Conservation (phyloP, 2,329 filamentous ascomycete species). For the Cryphonectria carpinicola region DNA sequence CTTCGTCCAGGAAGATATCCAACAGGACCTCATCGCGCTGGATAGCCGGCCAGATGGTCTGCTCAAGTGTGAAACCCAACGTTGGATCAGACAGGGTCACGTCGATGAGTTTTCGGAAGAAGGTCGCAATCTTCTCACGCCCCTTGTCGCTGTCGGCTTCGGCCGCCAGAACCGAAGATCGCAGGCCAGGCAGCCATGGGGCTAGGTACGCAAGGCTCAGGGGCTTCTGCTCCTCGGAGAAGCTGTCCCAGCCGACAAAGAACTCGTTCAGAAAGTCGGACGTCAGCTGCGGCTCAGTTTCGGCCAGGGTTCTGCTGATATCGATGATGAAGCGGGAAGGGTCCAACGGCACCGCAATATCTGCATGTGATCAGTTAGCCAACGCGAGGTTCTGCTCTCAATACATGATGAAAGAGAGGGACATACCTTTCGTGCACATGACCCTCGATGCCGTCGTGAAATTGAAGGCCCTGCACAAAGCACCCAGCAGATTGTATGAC, state of each 20-base stretch:
- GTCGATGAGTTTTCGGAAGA: slow-evolving; percentile 70
- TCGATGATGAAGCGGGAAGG: slow-evolving; percentile 67
- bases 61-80: slow-evolving; percentile 64
- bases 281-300: slow-evolving; percentile 68
- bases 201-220: slow-evolving; percentile 71
- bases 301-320: slow-evolving; percentile 66
- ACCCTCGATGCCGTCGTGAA: slow-evolving; percentile 65
- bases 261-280: slow-evolving; percentile 74
- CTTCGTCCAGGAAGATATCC: slow-evolving; percentile 69
- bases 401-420: not conserved
- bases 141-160: slow-evolving; percentile 69
- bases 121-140: slow-evolving; percentile 64
- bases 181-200: slow-evolving; percentile 67
- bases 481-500: slow-evolving; percentile 70
- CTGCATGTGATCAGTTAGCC: slow-evolving; percentile 40
- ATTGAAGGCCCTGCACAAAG: slow-evolving; percentile 69
- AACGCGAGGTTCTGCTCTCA: not conserved
- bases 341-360: slow-evolving; percentile 66
- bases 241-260: slow-evolving; percentile 73
- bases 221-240: slow-evolving; percentile 68
- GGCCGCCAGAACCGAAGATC: slow-evolving; percentile 60
- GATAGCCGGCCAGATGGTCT: slow-evolving; percentile 68
- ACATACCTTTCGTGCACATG: slow-evolving; percentile 63
- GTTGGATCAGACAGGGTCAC: slow-evolving; percentile 64
- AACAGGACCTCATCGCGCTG: slow-evolving; percentile 66